Conservation (phyloP, 495 filamentous ascomycete genomes). For the Penicillium parvum region DNA sequence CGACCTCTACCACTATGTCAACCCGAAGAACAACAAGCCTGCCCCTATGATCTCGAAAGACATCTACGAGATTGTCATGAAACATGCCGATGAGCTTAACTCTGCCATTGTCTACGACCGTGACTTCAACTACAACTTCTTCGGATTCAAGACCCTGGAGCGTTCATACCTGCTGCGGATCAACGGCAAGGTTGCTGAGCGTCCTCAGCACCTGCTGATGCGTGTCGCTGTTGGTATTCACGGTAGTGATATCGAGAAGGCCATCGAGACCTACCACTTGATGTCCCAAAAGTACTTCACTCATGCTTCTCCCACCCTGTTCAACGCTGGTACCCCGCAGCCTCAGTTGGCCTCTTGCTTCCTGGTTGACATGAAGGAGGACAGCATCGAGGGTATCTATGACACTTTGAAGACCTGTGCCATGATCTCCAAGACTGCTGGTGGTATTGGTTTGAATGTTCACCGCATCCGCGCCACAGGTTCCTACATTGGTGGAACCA, state of each 20-base stretch:
- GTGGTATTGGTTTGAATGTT: constrained; percentile 92
- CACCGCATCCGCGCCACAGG: constrained; percentile 95
- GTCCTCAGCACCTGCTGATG: constrained; percentile 99
- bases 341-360: constrained; percentile 96
- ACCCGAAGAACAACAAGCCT: constrained; percentile 80
- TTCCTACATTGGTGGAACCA: constrained; percentile 95
- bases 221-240: constrained; percentile 96
- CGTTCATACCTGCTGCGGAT: constrained; percentile 93
- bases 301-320: constrained; percentile 94
- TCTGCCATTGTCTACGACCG: constrained; percentile 98
- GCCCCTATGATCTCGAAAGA: constrained; percentile 91
- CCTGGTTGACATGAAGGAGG: constrained; percentile 96
- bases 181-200: constrained; percentile 88
- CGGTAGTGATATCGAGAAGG: constrained; percentile 88
- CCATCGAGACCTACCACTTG: constrained; percentile 93
- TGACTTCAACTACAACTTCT: constrained; percentile 99
- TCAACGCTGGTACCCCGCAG: constrained; percentile 93
- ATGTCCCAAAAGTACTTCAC: constrained; percentile 99
- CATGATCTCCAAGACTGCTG: constrained; percentile 98
- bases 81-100: constrained; percentile 92
- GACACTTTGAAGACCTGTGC: constrained; percentile 98
- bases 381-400: constrained; percentile 99
- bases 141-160: constrained; percentile 98
- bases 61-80: constrained; percentile 87
- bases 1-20: constrained; percentile 93